Conservation (phyloP, 495 filamentous ascomycete species). For the Entonaema liquescens region DNA sequence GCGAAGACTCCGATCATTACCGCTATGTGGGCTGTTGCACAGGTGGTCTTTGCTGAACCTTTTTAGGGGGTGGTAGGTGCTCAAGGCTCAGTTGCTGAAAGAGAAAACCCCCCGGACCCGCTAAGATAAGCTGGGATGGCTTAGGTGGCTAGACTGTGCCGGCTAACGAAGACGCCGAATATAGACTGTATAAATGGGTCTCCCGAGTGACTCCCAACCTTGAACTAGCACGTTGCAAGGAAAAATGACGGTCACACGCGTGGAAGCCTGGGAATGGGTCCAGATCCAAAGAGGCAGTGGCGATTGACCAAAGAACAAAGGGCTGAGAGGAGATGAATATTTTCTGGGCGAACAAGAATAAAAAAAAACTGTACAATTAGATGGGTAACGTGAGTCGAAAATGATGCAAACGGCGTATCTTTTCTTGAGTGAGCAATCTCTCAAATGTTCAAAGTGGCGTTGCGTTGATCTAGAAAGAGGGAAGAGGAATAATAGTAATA, state of each 20-base stretch:
- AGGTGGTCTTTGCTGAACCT: constrained; percentile 47
- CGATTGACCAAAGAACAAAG: constrained; percentile 48
- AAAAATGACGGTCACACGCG: constrained; percentile 44
- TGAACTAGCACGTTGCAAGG: constrained; percentile 43
- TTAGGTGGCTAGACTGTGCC: constrained; percentile 25
- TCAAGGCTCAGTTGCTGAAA: constrained; percentile 17
- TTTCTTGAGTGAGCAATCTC: constrained; percentile 31
- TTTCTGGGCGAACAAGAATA: constrained; percentile 9
- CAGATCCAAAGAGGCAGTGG: constrained; percentile 43
- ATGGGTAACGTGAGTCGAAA: constrained; percentile 33
- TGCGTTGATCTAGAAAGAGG: constrained; percentile 24
- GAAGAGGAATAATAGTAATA: constrained; percentile 25
- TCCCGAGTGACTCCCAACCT: constrained; percentile 40
- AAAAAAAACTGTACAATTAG: constrained; percentile 32
- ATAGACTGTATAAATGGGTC: constrained; percentile 34
- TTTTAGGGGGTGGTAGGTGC: constrained; percentile 23
- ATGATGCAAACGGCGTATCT: constrained; percentile 50
- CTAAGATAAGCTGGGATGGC: constrained; percentile 8
- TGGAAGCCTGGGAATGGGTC: constrained; percentile 46
- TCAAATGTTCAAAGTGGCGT: constrained; percentile 8
- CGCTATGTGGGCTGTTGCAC: constrained; percentile 57
- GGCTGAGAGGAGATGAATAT: constrained; percentile 42
- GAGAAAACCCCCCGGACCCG: constrained; percentile 1
- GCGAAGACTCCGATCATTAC: constrained; percentile 54
- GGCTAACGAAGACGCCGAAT: constrained; percentile 15